Base-by-base conservation (phyloP, 805 yeast genomes). In the Blastobotrys americana region DNA sequence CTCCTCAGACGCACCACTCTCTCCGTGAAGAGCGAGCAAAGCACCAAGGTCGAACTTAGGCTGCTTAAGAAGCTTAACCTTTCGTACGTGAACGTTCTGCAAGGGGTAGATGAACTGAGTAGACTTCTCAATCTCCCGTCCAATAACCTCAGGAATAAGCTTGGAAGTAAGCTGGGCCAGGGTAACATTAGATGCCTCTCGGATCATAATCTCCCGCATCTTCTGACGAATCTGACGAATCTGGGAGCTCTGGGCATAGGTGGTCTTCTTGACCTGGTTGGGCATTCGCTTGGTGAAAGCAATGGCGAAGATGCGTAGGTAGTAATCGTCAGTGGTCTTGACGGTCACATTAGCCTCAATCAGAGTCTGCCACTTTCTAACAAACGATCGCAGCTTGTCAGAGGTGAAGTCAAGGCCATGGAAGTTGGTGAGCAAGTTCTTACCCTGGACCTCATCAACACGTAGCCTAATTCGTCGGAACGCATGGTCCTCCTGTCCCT, bases 371-470 rank as follows among this genome's bases (percentile, higher is more conserved):
- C 97, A 90, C 76, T 90, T 89, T 82, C 97, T 87, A 56, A 89
- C 97, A 72, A 90, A 80, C 49, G 97, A 89, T 78, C 95, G 86
- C 70, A 90, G 78, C 80, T 90, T 90, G 78, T 89, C 97, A 58
- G 95, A 78, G 67, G 97, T 89, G 83, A 90, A 89, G 78, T 88
- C 95, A 74, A 90, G 74, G 67, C 97, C 97, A 80, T 89, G 97
- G 94, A 89, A 90, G 94, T 90, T 90, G 79, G 97, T 89, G 71
- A 89, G 80, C 68, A 89, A 80, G 83, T 89, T 88, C 78, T 87
- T 86, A 77, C 97, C 97, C 78, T 90, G 96, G 63, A 89, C 96
- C 77, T 90, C 97, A 67, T 89, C 97, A 64, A 90, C 95, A 78
- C 97, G 88, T 75, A 90, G 85, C 76, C 84, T 86, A 69, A 90